These are phyloP conservation scores for Umbellularia californica DNA, from an alignment of 164 flowering plant species.

Conservation along the genomic window DNA sequence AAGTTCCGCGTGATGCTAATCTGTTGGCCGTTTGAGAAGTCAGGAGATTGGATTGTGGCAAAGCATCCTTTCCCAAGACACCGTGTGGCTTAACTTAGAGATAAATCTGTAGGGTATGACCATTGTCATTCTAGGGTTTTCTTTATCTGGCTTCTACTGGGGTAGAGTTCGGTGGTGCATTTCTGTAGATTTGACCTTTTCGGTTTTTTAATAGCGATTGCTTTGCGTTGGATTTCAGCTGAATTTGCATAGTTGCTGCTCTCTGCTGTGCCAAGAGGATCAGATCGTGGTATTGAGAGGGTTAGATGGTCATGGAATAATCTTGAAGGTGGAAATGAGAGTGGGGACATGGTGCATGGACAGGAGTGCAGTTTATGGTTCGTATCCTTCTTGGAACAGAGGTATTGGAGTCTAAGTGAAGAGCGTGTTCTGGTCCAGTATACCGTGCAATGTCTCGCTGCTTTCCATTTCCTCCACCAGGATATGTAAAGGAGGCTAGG, in stretches of 20 bases:
- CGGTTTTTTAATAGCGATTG: not conserved
- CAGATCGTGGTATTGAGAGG: not conserved
- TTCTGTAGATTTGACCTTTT: not conserved
- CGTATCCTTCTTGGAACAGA: conserved; percentile 44
- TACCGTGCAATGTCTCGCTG: conserved; percentile 92
- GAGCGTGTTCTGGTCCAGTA: conserved; percentile 19
- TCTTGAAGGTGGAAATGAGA: conserved; percentile 61
- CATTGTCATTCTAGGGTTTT: not conserved
- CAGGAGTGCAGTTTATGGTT: conserved; percentile 53
- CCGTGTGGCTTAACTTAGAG: conserved; percentile 35
- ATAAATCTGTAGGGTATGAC: not conserved
- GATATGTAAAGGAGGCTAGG: conserved; percentile 76
- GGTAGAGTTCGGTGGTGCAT: not conserved
- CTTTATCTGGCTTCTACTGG: not conserved
- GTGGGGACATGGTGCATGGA: conserved; percentile 86
- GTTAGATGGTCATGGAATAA: conserved; percentile 26
- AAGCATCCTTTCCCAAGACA: conserved; percentile 23
- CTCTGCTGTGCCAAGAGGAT: not conserved
- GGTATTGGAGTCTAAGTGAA: conserved; percentile 31
- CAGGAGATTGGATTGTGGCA: conserved; percentile 16
- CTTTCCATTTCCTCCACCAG: conserved; percentile 98
- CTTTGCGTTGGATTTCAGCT: not conserved
- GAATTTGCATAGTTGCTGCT: not conserved
- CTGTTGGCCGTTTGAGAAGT: conserved; percentile 18
- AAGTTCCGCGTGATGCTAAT: conserved; percentile 24